phyloP scores from a whole-genome alignment of 208 protist species.

The Acanthamoeba sp. region DNA sequence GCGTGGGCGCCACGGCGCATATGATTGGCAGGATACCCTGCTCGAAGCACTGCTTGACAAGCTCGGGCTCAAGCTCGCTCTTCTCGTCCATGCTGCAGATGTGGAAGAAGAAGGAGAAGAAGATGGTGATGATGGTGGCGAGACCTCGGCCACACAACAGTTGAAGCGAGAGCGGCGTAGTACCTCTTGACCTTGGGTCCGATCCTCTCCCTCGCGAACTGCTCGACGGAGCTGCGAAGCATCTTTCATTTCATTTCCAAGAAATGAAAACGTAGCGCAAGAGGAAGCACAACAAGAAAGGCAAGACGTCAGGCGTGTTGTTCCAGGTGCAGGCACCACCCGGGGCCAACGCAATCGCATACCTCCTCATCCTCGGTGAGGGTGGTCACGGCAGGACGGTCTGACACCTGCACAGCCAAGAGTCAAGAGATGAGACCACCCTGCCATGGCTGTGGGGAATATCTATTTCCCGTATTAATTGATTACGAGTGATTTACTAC shows the following conservation, averaged over 20 bases:
- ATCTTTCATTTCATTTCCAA: slow-evolving; percentile 1
- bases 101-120: background rate
- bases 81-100: slow-evolving; percentile 82
- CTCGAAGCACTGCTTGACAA: slow-evolving; percentile 83
- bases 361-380: slow-evolving; percentile 39
- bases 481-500: too few species aligned
- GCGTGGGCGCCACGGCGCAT: background rate
- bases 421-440: background rate
- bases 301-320: background rate
- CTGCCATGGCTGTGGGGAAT: background rate
- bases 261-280: background rate
- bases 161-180: background rate
- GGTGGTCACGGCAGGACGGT: slow-evolving; percentile 17
- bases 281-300: background rate
- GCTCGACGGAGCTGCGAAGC: slow-evolving; percentile 57
- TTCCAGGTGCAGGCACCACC: too few species aligned
- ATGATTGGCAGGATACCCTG: slow-evolving; percentile 67
- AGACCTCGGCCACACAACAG: too few species aligned
- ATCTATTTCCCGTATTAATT: background rate
- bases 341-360: background rate
- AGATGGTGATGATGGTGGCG: background rate
- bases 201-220: slow-evolving; percentile 67
- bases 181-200: slow-evolving; percentile 65
- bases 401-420: background rate
- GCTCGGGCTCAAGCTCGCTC: slow-evolving; percentile 67